Conservation (phyloP, 1,284 basidiomycete genomes). For the Phellinidium pouzarii region DNA sequence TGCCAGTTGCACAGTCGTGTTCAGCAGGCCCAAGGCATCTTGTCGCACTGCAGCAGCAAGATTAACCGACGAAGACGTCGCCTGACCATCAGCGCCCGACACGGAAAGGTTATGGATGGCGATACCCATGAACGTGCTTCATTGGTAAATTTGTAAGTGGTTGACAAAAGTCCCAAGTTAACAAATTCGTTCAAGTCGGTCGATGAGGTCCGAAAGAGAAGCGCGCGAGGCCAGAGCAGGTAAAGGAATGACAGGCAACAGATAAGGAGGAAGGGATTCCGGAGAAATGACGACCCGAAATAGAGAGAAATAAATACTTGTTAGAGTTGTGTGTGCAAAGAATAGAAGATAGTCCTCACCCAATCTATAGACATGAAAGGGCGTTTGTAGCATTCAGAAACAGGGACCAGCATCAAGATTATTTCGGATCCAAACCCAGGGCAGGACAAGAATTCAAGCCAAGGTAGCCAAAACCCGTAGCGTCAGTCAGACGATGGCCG, state of each 20-base stretch:
- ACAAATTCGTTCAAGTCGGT: neutral
- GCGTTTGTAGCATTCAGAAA: too few species aligned
- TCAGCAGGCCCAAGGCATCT: conserved; percentile 67
- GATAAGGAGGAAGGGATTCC: neutral
- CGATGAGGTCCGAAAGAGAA: neutral
- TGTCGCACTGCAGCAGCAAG: conserved; percentile 67
- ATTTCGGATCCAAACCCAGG: too few species aligned
- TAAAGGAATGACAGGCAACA: too few species aligned
- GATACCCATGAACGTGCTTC: conserved; percentile 84
- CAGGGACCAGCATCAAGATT: too few species aligned
- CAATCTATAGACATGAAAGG: neutral
- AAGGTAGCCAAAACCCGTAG: too few species aligned
- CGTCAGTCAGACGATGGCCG: too few species aligned
- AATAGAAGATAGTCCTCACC: neutral
- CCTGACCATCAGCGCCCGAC: conserved; percentile 28
- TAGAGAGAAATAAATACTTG: neutral
- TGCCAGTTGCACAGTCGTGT: conserved; percentile 68
- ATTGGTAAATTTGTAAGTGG: neutral
- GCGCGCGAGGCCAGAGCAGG: too few species aligned
- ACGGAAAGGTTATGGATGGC: conserved; percentile 67
- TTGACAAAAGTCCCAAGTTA: neutral
- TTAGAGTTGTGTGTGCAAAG: neutral
- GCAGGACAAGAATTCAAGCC: too few species aligned
- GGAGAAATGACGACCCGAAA: neutral
- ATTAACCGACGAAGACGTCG: conserved; percentile 38